These are phyloP conservation scores for Picocystis sp. DNA, from an alignment of 163 green algal genomes.

Conservation along the genomic window DNA sequence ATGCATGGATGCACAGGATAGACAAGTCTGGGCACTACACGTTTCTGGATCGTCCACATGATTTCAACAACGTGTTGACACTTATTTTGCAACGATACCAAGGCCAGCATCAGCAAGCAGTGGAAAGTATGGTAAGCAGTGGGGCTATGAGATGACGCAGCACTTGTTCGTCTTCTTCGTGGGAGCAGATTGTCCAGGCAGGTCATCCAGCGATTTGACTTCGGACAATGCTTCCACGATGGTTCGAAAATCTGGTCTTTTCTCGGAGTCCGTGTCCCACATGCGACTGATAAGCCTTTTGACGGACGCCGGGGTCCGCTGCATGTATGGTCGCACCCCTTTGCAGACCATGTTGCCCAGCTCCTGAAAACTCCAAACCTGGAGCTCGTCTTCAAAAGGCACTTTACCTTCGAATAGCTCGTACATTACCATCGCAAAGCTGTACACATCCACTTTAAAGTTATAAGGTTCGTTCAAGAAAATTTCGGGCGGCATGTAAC, in stretches of 20 bases:
- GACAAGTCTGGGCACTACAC: too few relatives aligned
- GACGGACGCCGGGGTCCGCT: slow-evolving; percentile 13
- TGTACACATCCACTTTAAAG: slow-evolving; percentile 55
- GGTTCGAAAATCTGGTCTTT: slow-evolving; percentile 22
- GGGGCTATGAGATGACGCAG: too few relatives aligned
- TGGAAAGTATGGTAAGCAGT: too few relatives aligned
- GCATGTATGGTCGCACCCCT: neutral
- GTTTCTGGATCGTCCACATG: too few relatives aligned
- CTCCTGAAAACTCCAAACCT: slow-evolving; percentile 44
- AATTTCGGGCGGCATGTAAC: slow-evolving; percentile 80
- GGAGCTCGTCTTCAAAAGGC: slow-evolving; percentile 23
- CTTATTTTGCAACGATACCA: too few relatives aligned
- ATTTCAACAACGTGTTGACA: too few relatives aligned
- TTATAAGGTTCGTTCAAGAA: slow-evolving; percentile 86
- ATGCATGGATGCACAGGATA: too few relatives aligned
- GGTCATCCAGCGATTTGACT: too few relatives aligned
- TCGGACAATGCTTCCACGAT: too few relatives aligned
- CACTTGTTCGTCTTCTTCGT: too few relatives aligned
- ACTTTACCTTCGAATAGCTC: slow-evolving; percentile 44
- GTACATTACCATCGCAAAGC: slow-evolving; percentile 80
- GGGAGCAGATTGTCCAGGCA: too few relatives aligned
- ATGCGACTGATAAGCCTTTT: slow-evolving; percentile 25
- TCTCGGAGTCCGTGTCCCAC: slow-evolving; percentile 27
- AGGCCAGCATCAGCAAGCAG: too few relatives aligned
- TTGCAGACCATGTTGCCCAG: slow-evolving; percentile 40